These are phyloP conservation scores for Cucumis sativus DNA, from an alignment of 306 rosid genomes.

Conservation along the genomic window Cucumber_9930_V3 NC_026657.2:38144001-38144500, in stretches of 20 bases:
- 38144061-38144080: constrained; percentile 42
- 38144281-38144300: background rate
- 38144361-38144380: background rate
- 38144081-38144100: constrained; percentile 48
- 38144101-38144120: constrained; percentile 60
- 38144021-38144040: background rate
- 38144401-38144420: background rate
- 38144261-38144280: background rate
- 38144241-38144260: background rate
- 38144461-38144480: background rate
- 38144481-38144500: background rate
- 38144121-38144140: constrained; percentile 60
- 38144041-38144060: constrained; percentile 17
- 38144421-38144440: background rate
- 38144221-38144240: background rate
- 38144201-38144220: background rate
- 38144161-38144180: constrained; percentile 53
- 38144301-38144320: background rate
- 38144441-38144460: background rate
- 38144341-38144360: background rate
- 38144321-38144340: background rate
- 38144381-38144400: background rate
- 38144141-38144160: constrained; percentile 24
- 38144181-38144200: background rate
- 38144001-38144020: constrained; percentile 19